These are phyloP conservation scores for Crassisporium funariophilum DNA, from an alignment of 768 basidiomycete species.

Conservation along the genomic window DNA sequence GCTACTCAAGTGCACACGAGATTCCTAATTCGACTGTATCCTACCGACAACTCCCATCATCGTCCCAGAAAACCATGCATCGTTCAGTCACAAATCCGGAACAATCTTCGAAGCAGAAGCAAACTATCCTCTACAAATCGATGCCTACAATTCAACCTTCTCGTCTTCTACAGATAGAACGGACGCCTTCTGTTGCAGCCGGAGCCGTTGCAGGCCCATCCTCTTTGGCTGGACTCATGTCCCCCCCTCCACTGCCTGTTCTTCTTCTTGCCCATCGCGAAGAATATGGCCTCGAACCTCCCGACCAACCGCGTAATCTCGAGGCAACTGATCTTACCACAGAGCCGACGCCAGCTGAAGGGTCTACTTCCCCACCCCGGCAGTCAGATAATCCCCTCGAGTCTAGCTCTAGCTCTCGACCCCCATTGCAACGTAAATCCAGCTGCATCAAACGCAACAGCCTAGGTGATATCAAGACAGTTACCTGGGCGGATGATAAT, in stretches of 20 bases:
- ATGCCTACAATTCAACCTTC: constrained; percentile 21
- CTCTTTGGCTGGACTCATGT: constrained; percentile 29
- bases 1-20: constrained; percentile 16
- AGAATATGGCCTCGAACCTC: constrained; percentile 27
- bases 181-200: constrained; percentile 16
- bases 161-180: constrained; percentile 25
- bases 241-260: constrained; percentile 44
- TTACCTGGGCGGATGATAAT: constrained; percentile 73
- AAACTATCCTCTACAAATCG: constrained; percentile 19
- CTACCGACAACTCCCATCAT: constrained; percentile 14
- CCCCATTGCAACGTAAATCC: constrained; percentile 40
- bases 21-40: constrained; percentile 14
- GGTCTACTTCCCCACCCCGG: neutral
- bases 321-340: neutral
- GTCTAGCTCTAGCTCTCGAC: constrained; percentile 18
- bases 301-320: neutral
- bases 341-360: constrained; percentile 1
- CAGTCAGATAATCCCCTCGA: constrained; percentile 5
- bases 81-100: constrained; percentile 29
- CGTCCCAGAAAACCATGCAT: constrained; percentile 20
- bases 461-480: constrained; percentile 62
- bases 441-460: constrained; percentile 67
- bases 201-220: constrained; percentile 16
- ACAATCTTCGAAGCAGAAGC: constrained; percentile 14
- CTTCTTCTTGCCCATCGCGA: constrained; percentile 39